A percentile compares a stretch with the other conserved stretches of the same genome.
Evolutionary conservation across 2,329 filamentous ascomycete species (phyloP).

Genomic region (Cyclaneusma minus): DNA sequence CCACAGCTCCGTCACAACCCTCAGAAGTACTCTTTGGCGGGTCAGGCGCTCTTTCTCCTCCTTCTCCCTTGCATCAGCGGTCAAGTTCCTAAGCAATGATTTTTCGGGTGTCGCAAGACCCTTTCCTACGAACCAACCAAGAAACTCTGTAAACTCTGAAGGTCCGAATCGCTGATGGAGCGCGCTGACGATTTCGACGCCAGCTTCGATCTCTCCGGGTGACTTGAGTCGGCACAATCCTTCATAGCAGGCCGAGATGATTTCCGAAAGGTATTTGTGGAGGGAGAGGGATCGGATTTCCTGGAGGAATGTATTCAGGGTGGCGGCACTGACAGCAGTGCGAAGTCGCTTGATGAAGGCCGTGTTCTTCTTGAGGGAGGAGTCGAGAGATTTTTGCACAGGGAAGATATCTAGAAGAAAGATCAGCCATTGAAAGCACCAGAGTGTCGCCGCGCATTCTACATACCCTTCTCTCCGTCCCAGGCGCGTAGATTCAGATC

Average conservation of each 20-base stretch:
- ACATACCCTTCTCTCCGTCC: conserved; percentile 71
- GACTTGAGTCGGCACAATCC: conserved; percentile 84
- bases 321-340: conserved; percentile 70
- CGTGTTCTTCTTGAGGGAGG: conserved; percentile 94
- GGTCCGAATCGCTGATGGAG: conserved; percentile 90
- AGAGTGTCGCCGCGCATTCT: conserved; percentile 6
- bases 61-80: conserved; percentile 72
- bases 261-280: conserved; percentile 93
- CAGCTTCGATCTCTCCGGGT: conserved; percentile 79
- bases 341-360: conserved; percentile 94
- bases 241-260: conserved; percentile 90
- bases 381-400: conserved; percentile 71
- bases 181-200: conserved; percentile 87
- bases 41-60: conserved; percentile 89
- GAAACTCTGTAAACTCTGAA: conserved; percentile 73
- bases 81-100: conserved; percentile 59
- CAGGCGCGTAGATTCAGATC: conserved; percentile 76
- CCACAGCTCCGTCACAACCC: conserved; percentile 93
- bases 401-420: conserved; percentile 52
- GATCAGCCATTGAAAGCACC: conserved; percentile 11
- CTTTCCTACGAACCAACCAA: conserved; percentile 85
- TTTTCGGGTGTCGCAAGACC: conserved; percentile 87
- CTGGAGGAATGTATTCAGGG: conserved; percentile 69
- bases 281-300: conserved; percentile 84
- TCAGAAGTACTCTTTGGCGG: conserved; percentile 71